These are phyloP conservation scores for Zygotorulaspora danielsina DNA, from an alignment of 805 yeast genomes.

Conservation along the genomic window DNA sequence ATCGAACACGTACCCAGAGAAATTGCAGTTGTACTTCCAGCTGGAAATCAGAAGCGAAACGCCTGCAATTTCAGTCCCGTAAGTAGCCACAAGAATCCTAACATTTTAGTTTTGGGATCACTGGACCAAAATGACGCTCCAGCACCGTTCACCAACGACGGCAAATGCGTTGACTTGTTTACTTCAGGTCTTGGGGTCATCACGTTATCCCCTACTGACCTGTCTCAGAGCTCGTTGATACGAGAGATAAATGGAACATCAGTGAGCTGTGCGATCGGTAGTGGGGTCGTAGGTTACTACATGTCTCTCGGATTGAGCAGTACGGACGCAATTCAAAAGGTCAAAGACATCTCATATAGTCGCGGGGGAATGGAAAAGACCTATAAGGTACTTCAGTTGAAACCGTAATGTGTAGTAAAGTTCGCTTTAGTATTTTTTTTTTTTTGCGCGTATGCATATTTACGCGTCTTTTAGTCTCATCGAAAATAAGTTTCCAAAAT, in stretches of 20 bases:
- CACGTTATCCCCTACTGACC: conserved; percentile 36
- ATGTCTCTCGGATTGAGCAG: conserved; percentile 41
- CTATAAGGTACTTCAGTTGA: conserved; percentile 9
- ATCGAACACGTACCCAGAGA: conserved; percentile 42
- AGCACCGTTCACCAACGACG: conserved; percentile 40
- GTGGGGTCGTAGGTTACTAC: conserved; percentile 43
- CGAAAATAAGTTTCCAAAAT: too few species aligned
- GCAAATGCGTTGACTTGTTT: conserved; percentile 50
- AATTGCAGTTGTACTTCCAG: conserved; percentile 46
- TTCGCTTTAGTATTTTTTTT: too few species aligned
- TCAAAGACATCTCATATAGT: conserved; percentile 9
- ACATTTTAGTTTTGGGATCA: conserved; percentile 14
- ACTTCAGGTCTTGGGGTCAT: conserved; percentile 47
- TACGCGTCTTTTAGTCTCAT: too few species aligned
- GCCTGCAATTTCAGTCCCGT: conserved; percentile 49
- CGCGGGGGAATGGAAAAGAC: background rate
- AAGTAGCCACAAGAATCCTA: conserved; percentile 30
- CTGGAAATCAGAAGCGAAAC: conserved; percentile 44
- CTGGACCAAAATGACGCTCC: conserved; percentile 4
- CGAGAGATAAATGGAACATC: conserved; percentile 47
- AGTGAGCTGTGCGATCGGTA: conserved; percentile 43
- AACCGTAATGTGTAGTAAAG: too few species aligned
- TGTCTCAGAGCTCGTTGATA: conserved; percentile 26
- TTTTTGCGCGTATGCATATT: too few species aligned
- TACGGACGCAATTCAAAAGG: conserved; percentile 33